Conservation (phyloP, 768 basidiomycete genomes). For the Phaeotremella fagi region DNA sequence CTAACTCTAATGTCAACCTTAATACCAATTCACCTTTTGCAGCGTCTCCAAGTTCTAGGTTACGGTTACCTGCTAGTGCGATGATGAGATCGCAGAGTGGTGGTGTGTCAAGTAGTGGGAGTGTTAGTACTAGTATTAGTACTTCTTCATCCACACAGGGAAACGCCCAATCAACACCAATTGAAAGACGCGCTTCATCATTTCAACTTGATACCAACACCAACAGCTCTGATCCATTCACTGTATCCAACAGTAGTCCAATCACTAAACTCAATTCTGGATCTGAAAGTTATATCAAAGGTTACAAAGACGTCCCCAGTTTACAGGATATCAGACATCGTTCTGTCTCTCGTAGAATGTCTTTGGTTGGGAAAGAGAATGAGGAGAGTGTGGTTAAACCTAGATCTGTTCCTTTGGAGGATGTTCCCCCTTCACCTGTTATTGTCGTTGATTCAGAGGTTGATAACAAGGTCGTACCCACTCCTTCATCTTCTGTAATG, state of each 20-base stretch:
- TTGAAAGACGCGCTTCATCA: neutral
- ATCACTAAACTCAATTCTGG: neutral
- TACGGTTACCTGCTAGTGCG: constrained; percentile 32
- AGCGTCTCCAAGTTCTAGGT: constrained; percentile 11
- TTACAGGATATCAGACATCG: constrained; percentile 29
- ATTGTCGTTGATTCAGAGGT: too few species aligned
- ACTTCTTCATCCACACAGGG: neutral
- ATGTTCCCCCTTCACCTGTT: too few species aligned
- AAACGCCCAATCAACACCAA: neutral
- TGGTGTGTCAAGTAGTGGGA: neutral
- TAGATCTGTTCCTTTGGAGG: neutral
- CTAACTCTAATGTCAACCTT: neutral
- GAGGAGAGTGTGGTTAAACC: neutral
- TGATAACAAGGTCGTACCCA: too few species aligned
- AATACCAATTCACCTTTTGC: constrained; percentile 9
- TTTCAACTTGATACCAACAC: neutral
- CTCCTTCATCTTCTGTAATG: too few species aligned
- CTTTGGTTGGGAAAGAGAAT: too few species aligned
- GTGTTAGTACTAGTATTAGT: neutral
- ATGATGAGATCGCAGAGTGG: constrained; percentile 29
- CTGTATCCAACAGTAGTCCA: neutral
- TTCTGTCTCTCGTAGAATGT: too few species aligned
- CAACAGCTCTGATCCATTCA: neutral
- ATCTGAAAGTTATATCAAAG: constrained; percentile 23
- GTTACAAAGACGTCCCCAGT: constrained; percentile 38